phyloP scores from a whole-genome alignment of 2,329 filamentous ascomycete species.

The Alternaria sp. region DNA sequence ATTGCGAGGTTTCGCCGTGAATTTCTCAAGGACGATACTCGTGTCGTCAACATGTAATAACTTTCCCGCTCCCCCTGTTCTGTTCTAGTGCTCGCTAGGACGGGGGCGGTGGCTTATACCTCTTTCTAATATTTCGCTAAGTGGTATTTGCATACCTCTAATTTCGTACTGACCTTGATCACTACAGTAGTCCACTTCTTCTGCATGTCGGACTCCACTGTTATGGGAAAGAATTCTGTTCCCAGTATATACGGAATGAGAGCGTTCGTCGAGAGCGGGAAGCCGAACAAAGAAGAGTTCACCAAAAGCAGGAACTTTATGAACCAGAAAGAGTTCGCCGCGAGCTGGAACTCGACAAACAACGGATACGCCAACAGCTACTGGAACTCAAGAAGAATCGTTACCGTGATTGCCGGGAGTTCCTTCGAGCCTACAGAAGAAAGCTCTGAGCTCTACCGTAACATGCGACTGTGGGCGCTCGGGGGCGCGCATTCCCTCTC shows the following conservation, averaged over 20 bases:
- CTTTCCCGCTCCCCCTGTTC: background rate
- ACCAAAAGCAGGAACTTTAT: background rate
- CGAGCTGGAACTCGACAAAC: background rate
- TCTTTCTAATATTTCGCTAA: background rate
- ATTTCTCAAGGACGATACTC: slow-evolving; percentile 52
- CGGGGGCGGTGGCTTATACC: slow-evolving; percentile 2
- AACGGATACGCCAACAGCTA: background rate
- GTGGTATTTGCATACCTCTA: slow-evolving; percentile 8
- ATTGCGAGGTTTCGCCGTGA: slow-evolving; percentile 52
- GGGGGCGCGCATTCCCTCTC: background rate
- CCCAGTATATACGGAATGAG: background rate
- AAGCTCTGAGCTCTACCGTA: background rate
- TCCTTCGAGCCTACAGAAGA: background rate
- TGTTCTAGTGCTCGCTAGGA: background rate
- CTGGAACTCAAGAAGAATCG: background rate
- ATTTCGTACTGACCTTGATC: slow-evolving; percentile 17
- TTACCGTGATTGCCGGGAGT: background rate
- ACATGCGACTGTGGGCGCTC: background rate
- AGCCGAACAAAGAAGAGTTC: background rate
- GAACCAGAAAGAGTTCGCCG: background rate
- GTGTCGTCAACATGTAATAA: slow-evolving; percentile 48
- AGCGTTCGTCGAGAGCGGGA: background rate
- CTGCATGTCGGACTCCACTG: background rate
- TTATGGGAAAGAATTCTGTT: background rate
- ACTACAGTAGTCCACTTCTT: slow-evolving; percentile 1